Conservation (phyloP, 352 stramenopile genomes). For the Thalassiosira oceanica region DNA sequence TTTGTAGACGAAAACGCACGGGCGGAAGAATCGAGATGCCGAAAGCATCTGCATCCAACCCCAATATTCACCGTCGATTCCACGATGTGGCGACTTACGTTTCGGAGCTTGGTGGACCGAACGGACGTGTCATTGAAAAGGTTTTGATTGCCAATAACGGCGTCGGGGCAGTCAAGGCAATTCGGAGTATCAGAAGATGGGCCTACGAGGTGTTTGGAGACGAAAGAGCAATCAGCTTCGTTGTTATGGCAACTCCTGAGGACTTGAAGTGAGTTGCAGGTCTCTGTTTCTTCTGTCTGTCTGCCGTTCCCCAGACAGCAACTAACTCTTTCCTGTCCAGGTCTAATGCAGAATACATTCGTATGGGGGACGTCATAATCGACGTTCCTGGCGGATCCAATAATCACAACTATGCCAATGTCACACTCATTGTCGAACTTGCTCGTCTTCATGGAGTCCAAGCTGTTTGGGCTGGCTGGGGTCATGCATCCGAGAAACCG, state of each 20-base stretch:
- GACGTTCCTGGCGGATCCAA: constrained; percentile 99
- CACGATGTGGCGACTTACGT: constrained; percentile 90
- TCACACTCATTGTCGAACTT: constrained; percentile 96
- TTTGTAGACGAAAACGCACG: constrained; percentile 2
- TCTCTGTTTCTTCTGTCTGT: no score
- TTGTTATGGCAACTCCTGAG: constrained; percentile 99
- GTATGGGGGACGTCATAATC: constrained; percentile 99
- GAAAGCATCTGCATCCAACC: constrained; percentile 29
- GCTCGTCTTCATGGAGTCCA: constrained; percentile 94
- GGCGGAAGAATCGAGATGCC: not conserved
- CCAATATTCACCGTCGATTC: constrained; percentile 80
- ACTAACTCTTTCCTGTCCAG: no score
- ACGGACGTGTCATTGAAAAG: constrained; percentile 89
- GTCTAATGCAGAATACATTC: constrained; percentile 99
- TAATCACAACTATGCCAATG: constrained; percentile 99
- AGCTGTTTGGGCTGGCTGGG: constrained; percentile 95
- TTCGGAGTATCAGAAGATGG: constrained; percentile 98
- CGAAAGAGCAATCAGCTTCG: constrained; percentile 89
- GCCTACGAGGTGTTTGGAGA: constrained; percentile 96
- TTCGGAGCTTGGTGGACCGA: constrained; percentile 84
- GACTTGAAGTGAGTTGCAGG: constrained; percentile 90
- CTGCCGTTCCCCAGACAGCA: no score
- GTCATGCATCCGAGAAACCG: constrained; percentile 93
- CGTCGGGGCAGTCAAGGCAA: constrained; percentile 98
- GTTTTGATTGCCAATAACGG: constrained; percentile 99